Evolutionary conservation across 345 rosid species (phyloP).

Genomic region (Moricandia arvensis): DNA sequence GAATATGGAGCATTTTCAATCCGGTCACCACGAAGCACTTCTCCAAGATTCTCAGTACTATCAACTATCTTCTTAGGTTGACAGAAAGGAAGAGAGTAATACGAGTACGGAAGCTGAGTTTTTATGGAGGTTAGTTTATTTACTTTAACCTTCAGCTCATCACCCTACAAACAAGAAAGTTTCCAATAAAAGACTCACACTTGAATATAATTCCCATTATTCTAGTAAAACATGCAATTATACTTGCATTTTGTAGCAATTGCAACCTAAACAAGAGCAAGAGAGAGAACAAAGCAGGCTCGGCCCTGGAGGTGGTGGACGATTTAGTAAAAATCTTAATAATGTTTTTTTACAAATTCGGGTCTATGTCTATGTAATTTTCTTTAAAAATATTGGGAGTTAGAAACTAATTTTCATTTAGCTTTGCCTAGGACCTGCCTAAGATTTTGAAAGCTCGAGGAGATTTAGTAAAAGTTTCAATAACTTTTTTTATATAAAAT

Average conservation of each 20-base stretch:
- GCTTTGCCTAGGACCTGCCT: too few species aligned
- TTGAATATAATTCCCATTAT: background rate
- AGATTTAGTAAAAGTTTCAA: too few species aligned
- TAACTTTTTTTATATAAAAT: too few species aligned
- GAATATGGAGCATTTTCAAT: conserved; percentile 88
- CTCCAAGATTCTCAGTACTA: conserved; percentile 98
- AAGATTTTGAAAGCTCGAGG: too few species aligned
- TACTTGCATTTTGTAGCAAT: background rate
- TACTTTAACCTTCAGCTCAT: conserved; percentile 79
- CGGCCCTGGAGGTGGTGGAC: too few species aligned
- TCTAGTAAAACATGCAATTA: background rate
- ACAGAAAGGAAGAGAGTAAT: conserved; percentile 78
- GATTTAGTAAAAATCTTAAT: too few species aligned
- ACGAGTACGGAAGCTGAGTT: conserved; percentile 96
- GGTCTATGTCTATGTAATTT: too few species aligned
- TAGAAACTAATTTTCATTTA: too few species aligned
- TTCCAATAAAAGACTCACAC: background rate
- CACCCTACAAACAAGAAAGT: conserved; percentile 58
- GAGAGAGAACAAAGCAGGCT: too few species aligned
- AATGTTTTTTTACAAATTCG: too few species aligned
- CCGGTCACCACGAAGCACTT: conserved; percentile 99
- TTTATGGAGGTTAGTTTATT: conserved; percentile 89
- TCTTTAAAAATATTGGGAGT: too few species aligned
- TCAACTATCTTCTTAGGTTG: conserved; percentile 74
- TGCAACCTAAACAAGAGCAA: background rate